These are phyloP conservation scores for Gaertneriomyces semiglobifer DNA, from an alignment of 192 early-diverging fungal species.

Conservation along the genomic window DNA sequence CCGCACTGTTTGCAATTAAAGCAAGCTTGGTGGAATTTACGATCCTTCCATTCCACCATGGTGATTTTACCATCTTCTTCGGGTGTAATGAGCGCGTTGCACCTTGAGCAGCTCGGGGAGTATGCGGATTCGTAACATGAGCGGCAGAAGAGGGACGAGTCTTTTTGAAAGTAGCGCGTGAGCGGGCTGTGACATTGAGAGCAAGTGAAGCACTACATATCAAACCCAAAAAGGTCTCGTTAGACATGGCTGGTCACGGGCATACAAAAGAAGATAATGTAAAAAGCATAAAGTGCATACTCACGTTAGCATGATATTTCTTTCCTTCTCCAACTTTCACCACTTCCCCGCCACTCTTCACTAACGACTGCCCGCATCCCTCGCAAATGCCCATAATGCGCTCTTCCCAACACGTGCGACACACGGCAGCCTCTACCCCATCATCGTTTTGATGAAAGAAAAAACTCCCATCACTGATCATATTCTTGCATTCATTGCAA, in stretches of 20 bases:
- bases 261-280: not conserved
- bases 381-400: conserved; percentile 18
- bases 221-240: not conserved
- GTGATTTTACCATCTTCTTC: conserved; percentile 19
- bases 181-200: conserved; percentile 20
- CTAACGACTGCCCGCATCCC: conserved; percentile 13
- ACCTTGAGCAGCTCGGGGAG: conserved; percentile 16
- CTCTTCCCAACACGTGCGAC: conserved; percentile 19
- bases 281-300: not conserved
- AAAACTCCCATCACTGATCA: conserved; percentile 20
- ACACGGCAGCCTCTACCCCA: conserved; percentile 14
- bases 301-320: conserved; percentile 26
- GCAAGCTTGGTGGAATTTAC: conserved; percentile 23
- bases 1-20: conserved; percentile 24
- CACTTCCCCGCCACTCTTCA: not conserved
- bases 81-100: conserved; percentile 16
- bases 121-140: conserved; percentile 19
- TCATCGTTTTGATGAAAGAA: conserved; percentile 20
- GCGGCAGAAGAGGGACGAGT: conserved; percentile 10
- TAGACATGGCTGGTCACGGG: not conserved
- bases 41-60: conserved; percentile 24
- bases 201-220: conserved; percentile 26
- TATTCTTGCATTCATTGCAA: conserved; percentile 13
- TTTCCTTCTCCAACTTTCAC: conserved; percentile 22
- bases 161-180: conserved; percentile 29